These are phyloP conservation scores for Colletotrichum somersetense DNA, from an alignment of 2,329 filamentous ascomycete genomes.

Conservation along the genomic window DNA sequence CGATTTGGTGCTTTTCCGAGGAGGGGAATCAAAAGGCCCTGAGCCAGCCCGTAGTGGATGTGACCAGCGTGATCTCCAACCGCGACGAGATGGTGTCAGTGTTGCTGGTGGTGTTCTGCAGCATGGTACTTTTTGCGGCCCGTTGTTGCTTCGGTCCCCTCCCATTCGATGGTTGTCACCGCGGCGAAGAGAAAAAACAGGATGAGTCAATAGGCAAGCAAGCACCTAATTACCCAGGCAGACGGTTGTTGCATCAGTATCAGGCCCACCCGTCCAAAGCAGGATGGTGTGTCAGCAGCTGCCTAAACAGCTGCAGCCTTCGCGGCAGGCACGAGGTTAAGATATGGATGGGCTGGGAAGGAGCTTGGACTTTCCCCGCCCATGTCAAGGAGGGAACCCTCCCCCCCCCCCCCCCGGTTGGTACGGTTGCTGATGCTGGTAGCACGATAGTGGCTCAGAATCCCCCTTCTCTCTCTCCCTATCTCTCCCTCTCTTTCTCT, in stretches of 20 bases:
- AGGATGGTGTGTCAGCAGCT: conserved; percentile 37
- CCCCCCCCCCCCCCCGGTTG: background rate
- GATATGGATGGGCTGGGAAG: background rate
- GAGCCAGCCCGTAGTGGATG: background rate
- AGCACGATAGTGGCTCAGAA: background rate
- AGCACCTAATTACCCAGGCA: background rate
- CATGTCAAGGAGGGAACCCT: background rate
- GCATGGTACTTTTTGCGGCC: conserved; percentile 5
- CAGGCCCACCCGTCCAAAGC: conserved; percentile 4
- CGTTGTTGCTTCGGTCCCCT: background rate
- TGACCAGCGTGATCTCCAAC: background rate
- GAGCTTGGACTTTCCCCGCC: background rate
- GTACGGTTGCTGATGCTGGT: background rate
- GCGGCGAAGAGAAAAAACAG: background rate
- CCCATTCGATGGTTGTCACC: background rate
- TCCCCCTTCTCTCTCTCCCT: background rate
- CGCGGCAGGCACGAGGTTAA: conserved; percentile 27
- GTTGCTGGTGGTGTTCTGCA: background rate
- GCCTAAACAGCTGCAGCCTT: conserved; percentile 19
- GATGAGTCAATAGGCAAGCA: background rate
- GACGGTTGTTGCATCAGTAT: background rate
- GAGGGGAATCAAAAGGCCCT: too few species aligned
- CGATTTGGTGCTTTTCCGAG: background rate
- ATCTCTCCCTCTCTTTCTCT: background rate
- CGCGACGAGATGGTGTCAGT: background rate